phyloP scores from a whole-genome alignment of 768 basidiomycete species.

The Serendipita indica region DNA sequence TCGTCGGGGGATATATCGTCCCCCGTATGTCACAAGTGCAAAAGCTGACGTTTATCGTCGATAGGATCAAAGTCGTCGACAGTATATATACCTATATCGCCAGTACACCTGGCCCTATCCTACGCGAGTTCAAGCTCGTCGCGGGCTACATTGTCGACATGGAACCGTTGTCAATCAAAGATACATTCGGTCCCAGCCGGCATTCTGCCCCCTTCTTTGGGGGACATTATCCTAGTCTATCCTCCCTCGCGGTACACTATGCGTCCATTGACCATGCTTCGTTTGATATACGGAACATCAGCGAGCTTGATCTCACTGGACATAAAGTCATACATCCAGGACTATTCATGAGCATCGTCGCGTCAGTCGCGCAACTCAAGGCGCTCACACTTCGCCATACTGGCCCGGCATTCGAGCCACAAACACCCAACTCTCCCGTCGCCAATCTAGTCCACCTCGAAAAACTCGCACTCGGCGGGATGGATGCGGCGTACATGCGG shows the following conservation, averaged over 20 bases:
- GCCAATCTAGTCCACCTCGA: background rate
- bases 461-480: background rate
- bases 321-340: background rate
- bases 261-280: background rate
- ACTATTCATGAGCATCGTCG: background rate
- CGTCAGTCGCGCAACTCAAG: background rate
- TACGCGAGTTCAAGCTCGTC: background rate
- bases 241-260: background rate
- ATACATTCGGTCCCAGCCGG: background rate
- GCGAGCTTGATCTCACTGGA: background rate
- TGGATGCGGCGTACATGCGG: background rate
- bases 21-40: background rate
- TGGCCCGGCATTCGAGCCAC: background rate
- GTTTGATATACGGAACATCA: background rate
- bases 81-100: background rate
- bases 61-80: background rate
- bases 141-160: background rate
- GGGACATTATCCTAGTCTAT: background rate
- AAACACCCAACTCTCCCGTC: background rate
- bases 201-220: background rate
- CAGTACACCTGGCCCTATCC: background rate
- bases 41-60: background rate
- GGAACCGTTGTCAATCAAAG: background rate
- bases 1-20: background rate
- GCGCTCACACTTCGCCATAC: background rate